Base-by-base conservation (phyloP, 1,284 basidiomycete species). In the Stygiomarasmius scandens region DNA sequence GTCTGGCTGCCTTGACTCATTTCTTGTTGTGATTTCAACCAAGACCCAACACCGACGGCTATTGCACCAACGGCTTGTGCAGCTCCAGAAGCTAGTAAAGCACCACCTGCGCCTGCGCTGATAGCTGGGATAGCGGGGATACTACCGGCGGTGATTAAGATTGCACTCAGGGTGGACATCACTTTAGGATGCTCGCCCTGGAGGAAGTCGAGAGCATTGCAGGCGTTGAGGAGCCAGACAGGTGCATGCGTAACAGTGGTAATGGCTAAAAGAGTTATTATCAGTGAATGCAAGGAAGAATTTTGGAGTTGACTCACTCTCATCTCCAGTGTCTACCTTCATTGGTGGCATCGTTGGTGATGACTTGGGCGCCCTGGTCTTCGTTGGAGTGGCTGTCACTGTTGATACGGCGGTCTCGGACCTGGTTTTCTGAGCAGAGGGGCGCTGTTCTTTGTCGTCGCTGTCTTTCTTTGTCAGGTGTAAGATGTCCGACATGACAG, bases 31-130 rank as follows among this genome's bases (percentile, higher is more conserved):
- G 75, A 71, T 61, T 78, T 80, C 44, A 84, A 70, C 68, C 77
- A 69, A 27, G 76, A 81, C 0, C 88, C 88, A 27, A 90, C 73
- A 3, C 87, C 89, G 2, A 91, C 80, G 0, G 87, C 89, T 54
- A 91, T 84, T 1, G 87, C 87, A 10, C 89, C 89, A 20, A 88
- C 83, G 0, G 89, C 88, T 63, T 91, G 89, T 14, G 82, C 86
- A 4, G 89, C 85, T 14, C 83, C 79, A 12, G 86, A 82, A 5
- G 89, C 89, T 32, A 91, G 76, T 59, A 89, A 74, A 0, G 86
- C 85, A 20, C 88, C 88, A 22, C 87, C 87, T 5, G 84, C 86
- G 12, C 84, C 85, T 0, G 82, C 83, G 49, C 76, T 77, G 64
- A 90, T 80, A 1, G 78, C 86, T 22, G 89, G 89, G 36, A 90